phyloP scores from a whole-genome alignment of 371 early-diverging fungal genomes.

The Rhizopus stolonifer region DNA sequence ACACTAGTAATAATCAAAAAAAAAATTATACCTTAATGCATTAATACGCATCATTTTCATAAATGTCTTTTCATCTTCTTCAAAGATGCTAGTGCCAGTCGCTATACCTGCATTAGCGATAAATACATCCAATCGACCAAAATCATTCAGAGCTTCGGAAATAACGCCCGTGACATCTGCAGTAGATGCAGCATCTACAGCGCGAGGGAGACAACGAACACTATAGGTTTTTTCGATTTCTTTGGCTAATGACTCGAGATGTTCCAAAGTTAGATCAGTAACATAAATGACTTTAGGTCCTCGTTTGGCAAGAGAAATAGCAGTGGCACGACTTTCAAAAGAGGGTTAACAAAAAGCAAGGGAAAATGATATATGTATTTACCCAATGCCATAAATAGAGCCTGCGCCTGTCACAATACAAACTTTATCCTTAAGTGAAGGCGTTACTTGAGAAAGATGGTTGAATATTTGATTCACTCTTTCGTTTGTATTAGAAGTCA shows the following conservation, averaged over 20 bases:
- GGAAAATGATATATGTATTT: constrained; percentile 1
- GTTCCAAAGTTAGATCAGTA: constrained; percentile 38
- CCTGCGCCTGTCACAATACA: constrained; percentile 59
- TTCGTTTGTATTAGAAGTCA: constrained; percentile 28
- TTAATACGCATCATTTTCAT: constrained; percentile 40
- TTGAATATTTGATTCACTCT: constrained; percentile 41
- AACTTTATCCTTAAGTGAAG: constrained; percentile 44
- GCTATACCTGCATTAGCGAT: constrained; percentile 57
- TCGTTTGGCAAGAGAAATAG: constrained; percentile 43
- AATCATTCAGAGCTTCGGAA: constrained; percentile 38
- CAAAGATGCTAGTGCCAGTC: constrained; percentile 19
- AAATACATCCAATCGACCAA: constrained; percentile 57
- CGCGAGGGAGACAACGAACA: constrained; percentile 39
- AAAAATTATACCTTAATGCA: constrained; percentile 20
- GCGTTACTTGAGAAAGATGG: constrained; percentile 36
- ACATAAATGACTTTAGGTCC: constrained; percentile 52
- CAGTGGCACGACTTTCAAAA: constrained; percentile 53
- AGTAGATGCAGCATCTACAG: constrained; percentile 49
- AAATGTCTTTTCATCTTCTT: constrained; percentile 25
- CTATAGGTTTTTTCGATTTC: constrained; percentile 36
- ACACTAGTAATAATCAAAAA: not conserved
- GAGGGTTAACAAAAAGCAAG: no score
- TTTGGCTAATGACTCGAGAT: constrained; percentile 39
- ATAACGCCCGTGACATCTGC: constrained; percentile 35
- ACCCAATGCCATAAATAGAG: constrained; percentile 54